A percentile compares a stretch with the other conserved stretches of the same genome.
Conservation (phyloP, 2,329 filamentous ascomycete genomes). For the Myriangium duriaei region DNA sequence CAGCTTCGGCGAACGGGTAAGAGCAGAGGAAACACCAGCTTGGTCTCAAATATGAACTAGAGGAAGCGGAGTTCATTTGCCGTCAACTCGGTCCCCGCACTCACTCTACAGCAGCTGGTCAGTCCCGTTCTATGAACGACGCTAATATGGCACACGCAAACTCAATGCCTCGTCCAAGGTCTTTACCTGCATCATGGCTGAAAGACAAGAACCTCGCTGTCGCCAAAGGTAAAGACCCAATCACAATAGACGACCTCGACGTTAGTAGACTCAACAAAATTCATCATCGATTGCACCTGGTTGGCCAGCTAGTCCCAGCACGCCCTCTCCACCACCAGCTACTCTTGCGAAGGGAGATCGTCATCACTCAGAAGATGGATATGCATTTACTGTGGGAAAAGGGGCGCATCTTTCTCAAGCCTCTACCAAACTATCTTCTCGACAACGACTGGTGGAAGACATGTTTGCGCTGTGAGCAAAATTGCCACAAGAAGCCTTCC, state of each 20-base stretch:
- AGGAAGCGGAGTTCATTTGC: too few relatives aligned
- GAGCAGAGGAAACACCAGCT: too few relatives aligned
- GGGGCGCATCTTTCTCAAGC: constrained; percentile 13
- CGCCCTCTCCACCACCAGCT: constrained; percentile 18
- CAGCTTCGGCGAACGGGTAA: too few relatives aligned
- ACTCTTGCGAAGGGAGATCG: constrained; percentile 10
- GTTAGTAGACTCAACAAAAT: neutral
- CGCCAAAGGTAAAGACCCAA: too few relatives aligned
- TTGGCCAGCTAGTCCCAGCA: constrained; percentile 15
- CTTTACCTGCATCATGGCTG: too few relatives aligned
- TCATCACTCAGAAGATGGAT: constrained; percentile 11
- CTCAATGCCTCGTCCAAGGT: too few relatives aligned
- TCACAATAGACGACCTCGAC: neutral
- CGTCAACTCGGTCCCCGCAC: too few relatives aligned
- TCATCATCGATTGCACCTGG: constrained; percentile 13
- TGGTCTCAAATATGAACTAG: too few relatives aligned
- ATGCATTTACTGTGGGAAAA: constrained; percentile 13
- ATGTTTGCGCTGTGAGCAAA: neutral
- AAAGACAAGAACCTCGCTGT: too few relatives aligned
- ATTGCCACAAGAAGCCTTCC: neutral
- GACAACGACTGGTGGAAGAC: constrained; percentile 3
- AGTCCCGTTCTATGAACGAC: too few relatives aligned
- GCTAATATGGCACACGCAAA: too few relatives aligned
- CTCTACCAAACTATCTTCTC: constrained; percentile 11
- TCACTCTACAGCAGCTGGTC: too few relatives aligned